These are phyloP conservation scores for Croton laevigatus DNA, from an alignment of 441 rosid species.

Conservation along the genomic window DNA sequence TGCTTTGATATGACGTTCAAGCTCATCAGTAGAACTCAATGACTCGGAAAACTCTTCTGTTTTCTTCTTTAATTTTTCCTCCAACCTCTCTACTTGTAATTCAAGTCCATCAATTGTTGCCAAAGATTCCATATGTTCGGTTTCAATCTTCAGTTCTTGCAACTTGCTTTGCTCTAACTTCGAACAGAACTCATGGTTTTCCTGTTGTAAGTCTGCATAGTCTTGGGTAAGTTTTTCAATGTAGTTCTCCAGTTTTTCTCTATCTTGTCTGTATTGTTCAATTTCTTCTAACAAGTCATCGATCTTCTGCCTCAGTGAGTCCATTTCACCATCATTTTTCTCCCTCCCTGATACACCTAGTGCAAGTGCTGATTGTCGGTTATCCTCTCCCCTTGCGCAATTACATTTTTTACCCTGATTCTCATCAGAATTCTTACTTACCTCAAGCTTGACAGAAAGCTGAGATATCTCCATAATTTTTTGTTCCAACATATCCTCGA, in stretches of 20 bases:
- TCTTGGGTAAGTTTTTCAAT: slow-evolving; percentile 76
- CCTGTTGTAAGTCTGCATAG: slow-evolving; percentile 68
- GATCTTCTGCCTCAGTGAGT: slow-evolving; percentile 55
- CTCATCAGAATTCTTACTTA: slow-evolving; percentile 30
- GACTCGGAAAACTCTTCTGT: slow-evolving; percentile 47
- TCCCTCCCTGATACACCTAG: slow-evolving; percentile 56
- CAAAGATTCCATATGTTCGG: slow-evolving; percentile 36
- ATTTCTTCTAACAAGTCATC: slow-evolving; percentile 63
- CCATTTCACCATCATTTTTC: slow-evolving; percentile 50
- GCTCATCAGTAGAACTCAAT: slow-evolving; percentile 49
- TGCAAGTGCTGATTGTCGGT: slow-evolving; percentile 21
- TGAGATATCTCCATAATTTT: slow-evolving; percentile 50
- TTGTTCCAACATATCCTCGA: slow-evolving; percentile 67
- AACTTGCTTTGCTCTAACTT: slow-evolving; percentile 64
- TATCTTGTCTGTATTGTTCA: slow-evolving; percentile 64
- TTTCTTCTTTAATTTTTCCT: slow-evolving; percentile 60
- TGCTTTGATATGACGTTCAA: slow-evolving; percentile 46
- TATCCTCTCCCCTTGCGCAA: slow-evolving; percentile 20
- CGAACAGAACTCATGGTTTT: slow-evolving; percentile 52
- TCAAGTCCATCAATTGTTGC: slow-evolving; percentile 46
- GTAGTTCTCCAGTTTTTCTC: slow-evolving; percentile 68
- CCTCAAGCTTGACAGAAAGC: slow-evolving; percentile 45
- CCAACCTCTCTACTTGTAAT: slow-evolving; percentile 52
- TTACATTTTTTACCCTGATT: slow-evolving; percentile 52
- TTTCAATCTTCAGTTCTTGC: slow-evolving; percentile 45